Percentiles rank a stretch among this genome's conserved stretches.
These are phyloP conservation scores for Saraca asoca DNA, from an alignment of 331 rosid genomes.

Conservation along the genomic window DNA sequence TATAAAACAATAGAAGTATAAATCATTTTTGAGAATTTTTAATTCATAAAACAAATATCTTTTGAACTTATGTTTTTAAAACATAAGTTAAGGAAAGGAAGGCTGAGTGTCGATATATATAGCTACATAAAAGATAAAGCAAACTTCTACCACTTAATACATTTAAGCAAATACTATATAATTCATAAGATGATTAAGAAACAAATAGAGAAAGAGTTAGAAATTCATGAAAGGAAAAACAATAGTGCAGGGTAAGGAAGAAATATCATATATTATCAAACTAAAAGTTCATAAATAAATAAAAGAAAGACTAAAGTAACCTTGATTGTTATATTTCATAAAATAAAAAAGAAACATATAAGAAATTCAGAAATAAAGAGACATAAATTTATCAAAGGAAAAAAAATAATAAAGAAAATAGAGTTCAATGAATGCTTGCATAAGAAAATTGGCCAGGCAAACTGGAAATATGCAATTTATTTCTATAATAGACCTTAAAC, in stretches of 20 bases:
- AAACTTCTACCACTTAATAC: neutral
- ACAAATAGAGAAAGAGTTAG: neutral
- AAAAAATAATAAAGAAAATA: conserved; percentile 17
- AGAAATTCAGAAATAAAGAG: conserved; percentile 21
- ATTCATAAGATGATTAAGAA: no score
- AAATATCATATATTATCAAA: conserved; percentile 17
- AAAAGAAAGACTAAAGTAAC: conserved; percentile 8
- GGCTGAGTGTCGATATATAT: neutral
- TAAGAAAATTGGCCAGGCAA: conserved; percentile 20
- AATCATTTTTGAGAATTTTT: neutral
- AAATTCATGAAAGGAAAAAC: neutral
- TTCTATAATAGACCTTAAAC: no score
- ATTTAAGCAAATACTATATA: no score
- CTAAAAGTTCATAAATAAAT: neutral
- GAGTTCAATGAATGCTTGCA: neutral
- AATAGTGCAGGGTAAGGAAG: neutral
- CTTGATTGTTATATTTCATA: neutral
- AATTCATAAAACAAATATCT: neutral
- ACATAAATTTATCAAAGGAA: conserved; percentile 2
- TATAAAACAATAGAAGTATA: neutral
- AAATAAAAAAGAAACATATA: neutral
- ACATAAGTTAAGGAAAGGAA: neutral
- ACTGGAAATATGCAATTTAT: no score
- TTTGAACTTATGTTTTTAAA: neutral
- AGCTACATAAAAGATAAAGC: neutral